Conservation (phyloP, 805 yeast genomes). For the Cyberlindnera bimundalis region DNA sequence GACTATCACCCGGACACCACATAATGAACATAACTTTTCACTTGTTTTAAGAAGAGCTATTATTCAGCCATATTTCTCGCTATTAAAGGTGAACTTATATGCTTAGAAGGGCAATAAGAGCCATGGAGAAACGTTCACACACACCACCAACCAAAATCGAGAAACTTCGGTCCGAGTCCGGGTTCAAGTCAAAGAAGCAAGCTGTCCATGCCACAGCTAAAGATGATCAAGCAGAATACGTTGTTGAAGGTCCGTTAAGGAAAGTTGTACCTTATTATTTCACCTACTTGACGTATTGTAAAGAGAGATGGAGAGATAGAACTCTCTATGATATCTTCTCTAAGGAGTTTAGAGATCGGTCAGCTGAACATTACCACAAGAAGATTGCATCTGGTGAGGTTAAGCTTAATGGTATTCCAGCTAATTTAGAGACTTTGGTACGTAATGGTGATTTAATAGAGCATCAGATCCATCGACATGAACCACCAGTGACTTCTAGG, state of each 20-base stretch:
- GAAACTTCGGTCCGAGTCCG: conserved; percentile 20
- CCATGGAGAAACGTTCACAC: conserved; percentile 9
- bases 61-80: too few species aligned
- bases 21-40: too few species aligned
- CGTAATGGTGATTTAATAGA: conserved; percentile 79
- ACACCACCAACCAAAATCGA: conserved; percentile 18
- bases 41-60: too few species aligned
- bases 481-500: conserved; percentile 47
- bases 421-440: conserved; percentile 61
- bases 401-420: conserved; percentile 61
- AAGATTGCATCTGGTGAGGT: conserved; percentile 65
- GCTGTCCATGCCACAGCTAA: conserved; percentile 19
- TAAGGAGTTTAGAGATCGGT: conserved; percentile 80
- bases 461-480: conserved; percentile 81
- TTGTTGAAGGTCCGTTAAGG: conserved; percentile 58
- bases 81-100: too few species aligned
- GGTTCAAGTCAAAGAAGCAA: conserved; percentile 23
- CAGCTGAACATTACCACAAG: conserved; percentile 58
- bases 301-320: conserved; percentile 87
- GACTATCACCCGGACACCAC: too few species aligned
- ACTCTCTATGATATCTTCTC: conserved; percentile 75
- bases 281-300: conserved; percentile 87
- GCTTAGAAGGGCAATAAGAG: neutral
- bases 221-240: conserved; percentile 49
- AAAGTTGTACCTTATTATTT: conserved; percentile 81